These are phyloP conservation scores for Plantago lanceolata DNA, from an alignment of 305 asterid species.

Conservation along the genomic window DNA sequence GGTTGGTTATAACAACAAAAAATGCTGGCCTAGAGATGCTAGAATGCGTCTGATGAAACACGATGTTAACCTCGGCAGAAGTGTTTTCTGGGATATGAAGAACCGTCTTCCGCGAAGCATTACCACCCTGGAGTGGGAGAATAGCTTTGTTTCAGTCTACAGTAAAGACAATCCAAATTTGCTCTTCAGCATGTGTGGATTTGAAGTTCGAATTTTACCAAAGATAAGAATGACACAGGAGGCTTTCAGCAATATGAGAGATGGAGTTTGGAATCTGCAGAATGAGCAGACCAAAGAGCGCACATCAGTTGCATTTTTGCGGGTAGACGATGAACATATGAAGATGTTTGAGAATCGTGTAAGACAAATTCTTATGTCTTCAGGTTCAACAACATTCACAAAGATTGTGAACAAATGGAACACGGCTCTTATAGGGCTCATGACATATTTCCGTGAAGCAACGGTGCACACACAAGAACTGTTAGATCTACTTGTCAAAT, in stretches of 20 bases:
- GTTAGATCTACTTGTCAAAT: slow-evolving; percentile 88
- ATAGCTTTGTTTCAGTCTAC: slow-evolving; percentile 95
- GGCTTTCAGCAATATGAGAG: slow-evolving; percentile 95
- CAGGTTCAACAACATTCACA: slow-evolving; percentile 98
- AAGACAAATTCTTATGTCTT: slow-evolving; percentile 97
- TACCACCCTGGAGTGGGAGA: slow-evolving; percentile 99
- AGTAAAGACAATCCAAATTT: slow-evolving; percentile 98
- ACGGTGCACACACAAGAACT: slow-evolving; percentile 97
- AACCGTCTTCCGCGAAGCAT: slow-evolving; percentile 96
- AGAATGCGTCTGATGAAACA: slow-evolving; percentile 99
- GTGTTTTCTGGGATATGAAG: slow-evolving; percentile 99
- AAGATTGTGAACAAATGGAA: slow-evolving; percentile 99
- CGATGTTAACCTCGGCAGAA: slow-evolving; percentile 96
- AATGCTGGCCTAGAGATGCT: slow-evolving; percentile 99
- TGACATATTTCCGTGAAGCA: slow-evolving; percentile 99
- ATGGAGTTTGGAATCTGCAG: slow-evolving; percentile 98
- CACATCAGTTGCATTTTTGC: slow-evolving; percentile 92
- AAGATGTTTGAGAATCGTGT: slow-evolving; percentile 96
- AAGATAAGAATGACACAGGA: slow-evolving; percentile 97
- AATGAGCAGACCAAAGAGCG: slow-evolving; percentile 98
- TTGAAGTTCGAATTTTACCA: slow-evolving; percentile 92
- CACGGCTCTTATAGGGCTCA: slow-evolving; percentile 95
- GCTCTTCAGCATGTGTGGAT: slow-evolving; percentile 99
- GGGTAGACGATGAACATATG: slow-evolving; percentile 99
- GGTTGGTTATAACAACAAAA: slow-evolving; percentile 99